Evolutionary conservation across 176 grass and related monocot genomes (phyloP), one percentile per base, ranked within the genome.

Genomic region (Bothriochloa decipiens): DNA sequence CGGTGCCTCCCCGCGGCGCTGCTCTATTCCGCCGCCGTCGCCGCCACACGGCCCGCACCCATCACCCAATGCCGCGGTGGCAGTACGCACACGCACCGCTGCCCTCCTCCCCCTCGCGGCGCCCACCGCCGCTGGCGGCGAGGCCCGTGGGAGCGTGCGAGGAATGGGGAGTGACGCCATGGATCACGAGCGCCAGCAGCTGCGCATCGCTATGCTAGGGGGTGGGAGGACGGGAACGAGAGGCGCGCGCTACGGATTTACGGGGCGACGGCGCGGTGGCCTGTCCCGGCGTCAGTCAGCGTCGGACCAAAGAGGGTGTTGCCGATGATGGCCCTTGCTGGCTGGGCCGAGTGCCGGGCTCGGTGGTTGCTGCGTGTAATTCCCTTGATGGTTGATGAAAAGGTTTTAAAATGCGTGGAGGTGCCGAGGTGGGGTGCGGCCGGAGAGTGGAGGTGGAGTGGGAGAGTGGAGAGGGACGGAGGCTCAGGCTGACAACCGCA

Each of bases 121-220:
- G 33, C 64, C n/a, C n/a, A 41, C n/a, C 11, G 29, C 20, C 11
- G 88, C 18, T 16, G 52, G 33, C 26, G 52, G 33, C 26, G 53
- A 71, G 33, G 65, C 37, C 71, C 70, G 79, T 35, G 75, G 88
- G 2, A 86, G 45, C 68, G 68, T 42, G 5, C 46, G 60, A 23
- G 36, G 58, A 81, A 74, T 33, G 67, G 79, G 55, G 79, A 82
- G 79, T 58, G 84, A 68, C 67, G 39, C 39, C 84, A 86, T 86
- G 84, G 37, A 49, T 90, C 88, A 83, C 72, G 45, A 86, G 58
- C 67, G 35, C 35, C 35, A 35, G 9, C 13, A 35, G 33, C 58
- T 58, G 79, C 67, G 79, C 88, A 86, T 86, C 76, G 79, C 66
- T 7, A 32, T 2, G 29, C 29, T 32, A 32, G 29, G 49, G 87